Base-by-base conservation (phyloP, 768 basidiomycete genomes). In the Macrocybe gigantea region DNA sequence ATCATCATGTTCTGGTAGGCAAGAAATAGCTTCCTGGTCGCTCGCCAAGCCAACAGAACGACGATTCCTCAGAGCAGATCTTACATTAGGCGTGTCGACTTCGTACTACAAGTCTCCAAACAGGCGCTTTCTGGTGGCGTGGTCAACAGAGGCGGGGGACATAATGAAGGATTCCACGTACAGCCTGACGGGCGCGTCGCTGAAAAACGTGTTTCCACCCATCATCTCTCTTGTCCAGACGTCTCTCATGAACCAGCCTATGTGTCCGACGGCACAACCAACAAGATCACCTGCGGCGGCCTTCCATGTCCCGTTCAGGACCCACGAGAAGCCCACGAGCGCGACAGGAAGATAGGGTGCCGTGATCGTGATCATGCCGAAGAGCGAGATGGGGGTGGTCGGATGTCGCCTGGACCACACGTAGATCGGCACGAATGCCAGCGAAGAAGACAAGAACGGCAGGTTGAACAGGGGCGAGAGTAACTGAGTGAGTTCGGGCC, bases 341-440 rank as follows among this genome's bases (percentile, higher is more conserved):
- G 92, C 93, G 31, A 94, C 67, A 2, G 95, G 95, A 5, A 99
- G 83, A 64, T 99, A 97, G 0, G 95, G 92, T 0, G 95, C 95
- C 0, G 91, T 87, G 60, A 99, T 93, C 3, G 91, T 97, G 58
- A 98, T 75, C 29, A 98, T 72, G 7, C 95, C 95, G 57, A 99
- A 96, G 11, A 99, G 79, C 2, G 92, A 94, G 49, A 99, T 93
- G n/a, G 92, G 91, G 3, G 93, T 91, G 4, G 86, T 82, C 3
- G 95, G 93, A 62, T 99, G 95, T 14, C 93, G 78, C 45, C 95
- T 74, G 12, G 93, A 93, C 96, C 96, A 99, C 50, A 98, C 74
- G 64, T 99, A 99, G 36, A 97, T 96, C 3, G 95, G 88, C 2
- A 95, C 90, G 60, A 95, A 96, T 0, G 93, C 93, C 31, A 95